phyloP scores from a whole-genome alignment of 208 protist species.

The Acanthamoeba castellanii region DNA sequence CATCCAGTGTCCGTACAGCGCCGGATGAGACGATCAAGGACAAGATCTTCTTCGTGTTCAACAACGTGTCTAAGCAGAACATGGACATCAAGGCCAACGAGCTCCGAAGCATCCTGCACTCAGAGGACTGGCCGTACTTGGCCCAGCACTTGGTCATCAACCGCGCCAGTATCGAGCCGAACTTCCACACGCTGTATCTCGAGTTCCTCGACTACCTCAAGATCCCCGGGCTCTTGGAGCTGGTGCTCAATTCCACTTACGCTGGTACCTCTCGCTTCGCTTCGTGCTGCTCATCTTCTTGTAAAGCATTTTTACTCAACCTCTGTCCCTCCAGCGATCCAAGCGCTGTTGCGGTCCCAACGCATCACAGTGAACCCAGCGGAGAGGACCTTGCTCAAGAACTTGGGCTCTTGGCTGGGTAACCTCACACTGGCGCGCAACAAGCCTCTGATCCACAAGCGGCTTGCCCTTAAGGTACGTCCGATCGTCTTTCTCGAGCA shows the following conservation, averaged over 20 bases:
- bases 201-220: conserved; percentile 85
- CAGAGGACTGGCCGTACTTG: conserved; percentile 83
- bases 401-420: conserved; percentile 98
- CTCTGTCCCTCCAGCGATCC: conserved; percentile 86
- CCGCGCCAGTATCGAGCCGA: conserved; percentile 97
- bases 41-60: conserved; percentile 93
- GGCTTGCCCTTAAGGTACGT: conserved; percentile 94
- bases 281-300: not conserved
- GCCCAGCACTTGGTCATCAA: conserved; percentile 98
- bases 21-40: conserved; percentile 85
- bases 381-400: conserved; percentile 97
- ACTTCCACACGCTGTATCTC: conserved; percentile 94
- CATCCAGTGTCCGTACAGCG: conserved; percentile 20
- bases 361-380: conserved; percentile 93
- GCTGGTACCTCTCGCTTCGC: conserved; percentile 9
- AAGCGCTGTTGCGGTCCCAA: conserved; percentile 94
- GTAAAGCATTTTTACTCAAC: not conserved
- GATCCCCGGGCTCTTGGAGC: conserved; percentile 23
- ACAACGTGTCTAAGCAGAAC: conserved; percentile 92
- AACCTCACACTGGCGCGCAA: conserved; percentile 97
- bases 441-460: conserved; percentile 96
- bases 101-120: conserved; percentile 68
- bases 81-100: conserved; percentile 88
- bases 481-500: not conserved
- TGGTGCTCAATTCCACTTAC: conserved; percentile 71